A percentile compares a stretch with the other conserved stretches of the same genome.
phyloP scores from a whole-genome alignment of 2,329 filamentous ascomycete genomes.

The Pestalotiopsis fici region DNA sequence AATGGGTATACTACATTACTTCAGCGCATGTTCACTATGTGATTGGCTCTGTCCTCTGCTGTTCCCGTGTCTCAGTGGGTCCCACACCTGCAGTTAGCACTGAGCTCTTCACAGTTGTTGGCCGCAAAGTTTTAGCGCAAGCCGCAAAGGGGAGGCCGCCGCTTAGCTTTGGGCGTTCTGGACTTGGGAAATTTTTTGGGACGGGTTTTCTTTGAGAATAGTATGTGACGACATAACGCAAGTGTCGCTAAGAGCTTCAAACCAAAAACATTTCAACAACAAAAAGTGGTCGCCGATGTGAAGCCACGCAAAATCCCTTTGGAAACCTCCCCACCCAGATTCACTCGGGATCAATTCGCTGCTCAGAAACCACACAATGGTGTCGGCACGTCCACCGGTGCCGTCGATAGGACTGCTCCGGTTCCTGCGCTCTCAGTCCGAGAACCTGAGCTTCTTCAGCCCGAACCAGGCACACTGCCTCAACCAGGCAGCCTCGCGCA shows the following conservation, averaged over 20 bases:
- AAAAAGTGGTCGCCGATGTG: constrained; percentile 5
- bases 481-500: constrained; percentile 13
- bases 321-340: no score
- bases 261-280: background rate
- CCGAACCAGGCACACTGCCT: constrained; percentile 31
- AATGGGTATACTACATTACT: background rate
- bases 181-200: background rate
- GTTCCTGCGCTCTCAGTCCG: constrained; percentile 72
- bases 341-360: background rate
- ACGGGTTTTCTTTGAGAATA: background rate
- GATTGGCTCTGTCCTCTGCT: background rate
- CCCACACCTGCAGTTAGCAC: background rate
- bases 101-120: no score
- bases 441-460: constrained; percentile 54
- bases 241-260: background rate
- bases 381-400: constrained; percentile 43
- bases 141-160: background rate
- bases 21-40: background rate
- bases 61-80: background rate
- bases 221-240: constrained; percentile 6
- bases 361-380: constrained; percentile 35
- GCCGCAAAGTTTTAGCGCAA: background rate
- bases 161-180: background rate
- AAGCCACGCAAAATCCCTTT: background rate
- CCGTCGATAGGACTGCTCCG: constrained; percentile 64